Base-by-base conservation (phyloP, 768 basidiomycete genomes). In the Leccinellum rugosiceps region DNA sequence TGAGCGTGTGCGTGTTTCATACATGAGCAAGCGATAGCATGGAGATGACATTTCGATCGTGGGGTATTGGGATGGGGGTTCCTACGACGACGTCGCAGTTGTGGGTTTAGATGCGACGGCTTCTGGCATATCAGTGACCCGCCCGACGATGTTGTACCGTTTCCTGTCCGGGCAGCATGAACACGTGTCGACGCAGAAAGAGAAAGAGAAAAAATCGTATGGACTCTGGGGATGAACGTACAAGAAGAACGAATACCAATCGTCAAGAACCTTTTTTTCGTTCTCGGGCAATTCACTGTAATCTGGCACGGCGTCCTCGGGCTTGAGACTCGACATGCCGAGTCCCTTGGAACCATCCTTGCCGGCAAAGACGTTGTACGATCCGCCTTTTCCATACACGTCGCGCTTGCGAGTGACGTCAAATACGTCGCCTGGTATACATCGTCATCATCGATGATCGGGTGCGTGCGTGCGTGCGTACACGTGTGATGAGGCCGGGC, bases 261-360 rank as follows among this genome's bases (percentile, higher is more conserved):
- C 92, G 56, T 94, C 80, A 58, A 98, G 78, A 0, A 89, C 87
- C 72, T 90, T 90, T 71, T 68, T 73, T 64, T 95, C 90, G 59
- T 82, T 81, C 59, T 85, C 86, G 44, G 82, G 78, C 52, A 99
- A 78, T 0, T 64, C 72, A 64, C 87, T 91, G 68, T 92, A 97
- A 68, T 99, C 94, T 13, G 93, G 75, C 2, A 94, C 79, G 10
- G 95, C 96, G 67, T 98, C 86, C 72, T 93, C 88, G 4, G 78
- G 74, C 53, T 92, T 90, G 63, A 97, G 75, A 64, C 91, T 94
- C 52, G 92, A 94, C 84, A 86, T 87, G 44, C 94, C 96, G 7
- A 99, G 78, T 0, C 89, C 96, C 61, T 80, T 84, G 8, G 92
- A 95, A 0, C 87, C 96, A 67, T 99, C 96, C 75, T 91, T 96